Evolutionary conservation across 2,329 filamentous ascomycete species (phyloP).

Genomic region (Ophiostoma pallidulum): DNA sequence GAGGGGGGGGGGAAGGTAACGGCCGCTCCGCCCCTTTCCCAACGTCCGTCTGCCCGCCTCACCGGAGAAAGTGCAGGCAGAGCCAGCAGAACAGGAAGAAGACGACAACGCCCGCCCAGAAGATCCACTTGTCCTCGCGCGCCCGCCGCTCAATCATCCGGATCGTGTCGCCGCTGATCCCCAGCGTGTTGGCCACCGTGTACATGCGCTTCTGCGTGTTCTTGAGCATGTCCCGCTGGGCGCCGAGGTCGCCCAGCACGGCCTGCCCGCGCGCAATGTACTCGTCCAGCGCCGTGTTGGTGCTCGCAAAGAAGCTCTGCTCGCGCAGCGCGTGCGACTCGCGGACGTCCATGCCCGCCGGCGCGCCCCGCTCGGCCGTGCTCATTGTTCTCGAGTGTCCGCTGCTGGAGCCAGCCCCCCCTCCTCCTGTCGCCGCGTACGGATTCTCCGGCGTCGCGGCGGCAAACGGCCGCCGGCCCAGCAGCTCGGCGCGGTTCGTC

Average conservation of each 20-base stretch:
- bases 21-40: too few species aligned
- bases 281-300: constrained; percentile 81
- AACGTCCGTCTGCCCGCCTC: background rate
- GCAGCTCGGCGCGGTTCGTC: constrained; percentile 65
- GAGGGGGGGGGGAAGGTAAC: too few species aligned
- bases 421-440: constrained; percentile 47
- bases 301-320: constrained; percentile 75
- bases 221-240: constrained; percentile 92
- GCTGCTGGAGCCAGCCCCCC: constrained; percentile 27
- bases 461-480: constrained; percentile 77
- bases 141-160: constrained; percentile 90
- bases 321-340: constrained; percentile 82
- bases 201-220: constrained; percentile 86
- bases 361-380: constrained; percentile 24
- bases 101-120: constrained; percentile 72
- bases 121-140: constrained; percentile 97
- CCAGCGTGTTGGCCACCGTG: constrained; percentile 85
- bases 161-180: constrained; percentile 90
- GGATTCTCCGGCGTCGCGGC: constrained; percentile 80
- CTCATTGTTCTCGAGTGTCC: constrained; percentile 34
- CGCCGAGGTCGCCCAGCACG: constrained; percentile 76
- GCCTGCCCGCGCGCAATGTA: constrained; percentile 87
- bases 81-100: constrained; percentile 92
- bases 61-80: constrained; percentile 76
- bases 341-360: constrained; percentile 32